Percentiles rank a stretch among this genome's conserved stretches.
Evolutionary conservation across 1,284 basidiomycete species (phyloP).

Genomic region (Trametes sp.): DNA sequence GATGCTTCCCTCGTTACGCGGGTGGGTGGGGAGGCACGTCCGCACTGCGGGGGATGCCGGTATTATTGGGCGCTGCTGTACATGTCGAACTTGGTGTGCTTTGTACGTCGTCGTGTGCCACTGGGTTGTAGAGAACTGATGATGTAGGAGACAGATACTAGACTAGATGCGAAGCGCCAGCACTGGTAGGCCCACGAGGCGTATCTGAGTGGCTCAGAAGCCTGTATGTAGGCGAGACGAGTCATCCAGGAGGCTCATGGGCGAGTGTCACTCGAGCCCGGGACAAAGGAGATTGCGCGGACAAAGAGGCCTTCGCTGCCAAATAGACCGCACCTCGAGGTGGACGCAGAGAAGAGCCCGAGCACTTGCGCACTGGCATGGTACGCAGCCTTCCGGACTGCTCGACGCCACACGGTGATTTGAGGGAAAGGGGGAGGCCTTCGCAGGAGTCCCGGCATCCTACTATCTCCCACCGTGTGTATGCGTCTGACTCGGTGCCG

Average conservation of each 20-base stretch:
- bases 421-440: no score
- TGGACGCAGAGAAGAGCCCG: slow-evolving; percentile 2
- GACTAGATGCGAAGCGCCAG: no score
- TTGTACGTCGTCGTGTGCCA: no score
- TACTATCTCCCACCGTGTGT: neutral
- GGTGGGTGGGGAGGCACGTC: no score
- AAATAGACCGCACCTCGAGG: slow-evolving; percentile 13
- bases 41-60: slow-evolving; percentile 1
- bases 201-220: no score
- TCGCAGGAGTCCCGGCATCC: neutral
- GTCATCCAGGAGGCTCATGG: no score
- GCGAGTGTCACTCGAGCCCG: neutral
- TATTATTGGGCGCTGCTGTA: neutral
- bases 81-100: neutral
- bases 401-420: neutral
- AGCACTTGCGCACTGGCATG: neutral
- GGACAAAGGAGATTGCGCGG: slow-evolving; percentile 9
- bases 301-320: neutral
- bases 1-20: neutral
- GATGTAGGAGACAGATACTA: no score
- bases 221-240: no score
- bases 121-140: no score
- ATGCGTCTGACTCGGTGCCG: neutral
- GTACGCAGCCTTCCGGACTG: neutral
- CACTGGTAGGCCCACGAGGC: no score